Conservation (phyloP, 2,329 filamentous ascomycete genomes). For the Biscogniauxia sp. region DNA sequence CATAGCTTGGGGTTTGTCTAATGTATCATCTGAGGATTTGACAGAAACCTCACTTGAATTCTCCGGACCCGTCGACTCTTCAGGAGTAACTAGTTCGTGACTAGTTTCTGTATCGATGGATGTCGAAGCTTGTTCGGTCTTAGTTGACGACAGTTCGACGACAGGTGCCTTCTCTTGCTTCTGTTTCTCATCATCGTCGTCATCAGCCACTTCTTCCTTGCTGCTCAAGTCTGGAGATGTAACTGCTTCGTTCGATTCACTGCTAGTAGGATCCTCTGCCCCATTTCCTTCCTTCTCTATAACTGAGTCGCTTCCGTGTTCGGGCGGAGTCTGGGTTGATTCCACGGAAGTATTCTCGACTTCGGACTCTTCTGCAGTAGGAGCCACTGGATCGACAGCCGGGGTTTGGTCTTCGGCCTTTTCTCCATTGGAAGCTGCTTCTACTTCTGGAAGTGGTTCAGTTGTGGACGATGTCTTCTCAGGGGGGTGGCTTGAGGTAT, state of each 20-base stretch:
- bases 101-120: neutral
- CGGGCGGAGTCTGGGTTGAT: neutral
- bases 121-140: neutral
- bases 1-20: constrained; percentile 13
- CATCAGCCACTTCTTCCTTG: neutral
- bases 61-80: neutral
- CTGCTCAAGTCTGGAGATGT: neutral
- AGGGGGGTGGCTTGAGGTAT: neutral
- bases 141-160: neutral
- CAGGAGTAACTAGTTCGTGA: neutral
- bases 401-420: neutral
- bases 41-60: neutral
- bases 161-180: neutral
- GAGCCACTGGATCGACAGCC: neutral
- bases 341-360: neutral
- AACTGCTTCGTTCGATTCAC: neutral
- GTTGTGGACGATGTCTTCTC: neutral
- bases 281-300: neutral
- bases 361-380: neutral
- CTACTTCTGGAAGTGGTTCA: neutral
- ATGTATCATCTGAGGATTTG: constrained; percentile 2
- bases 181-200: neutral
- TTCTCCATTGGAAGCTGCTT: neutral
- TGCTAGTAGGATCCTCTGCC: neutral
- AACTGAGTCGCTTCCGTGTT: neutral